Percentiles rank a stretch among this genome's conserved stretches.
Conservation (phyloP, 164 flowering plant genomes). For the Vitis cinerea region DNA sequence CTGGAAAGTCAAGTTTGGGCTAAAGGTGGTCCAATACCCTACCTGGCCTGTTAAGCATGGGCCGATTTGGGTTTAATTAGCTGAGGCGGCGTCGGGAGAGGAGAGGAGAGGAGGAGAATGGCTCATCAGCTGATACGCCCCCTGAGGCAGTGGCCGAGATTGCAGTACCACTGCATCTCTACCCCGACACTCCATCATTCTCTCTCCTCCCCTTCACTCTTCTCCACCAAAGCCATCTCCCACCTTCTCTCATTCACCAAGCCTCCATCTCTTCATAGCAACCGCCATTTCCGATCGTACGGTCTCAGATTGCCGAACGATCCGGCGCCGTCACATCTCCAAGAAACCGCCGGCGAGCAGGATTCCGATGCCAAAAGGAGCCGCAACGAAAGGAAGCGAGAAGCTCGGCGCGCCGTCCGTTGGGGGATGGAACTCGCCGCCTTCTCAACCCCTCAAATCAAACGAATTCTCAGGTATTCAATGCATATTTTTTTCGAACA, state of each 20-base stretch:
- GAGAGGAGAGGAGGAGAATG: conserved; percentile 9
- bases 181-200: conserved; percentile 14
- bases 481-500: background rate
- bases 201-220: conserved; percentile 7
- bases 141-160: conserved; percentile 36
- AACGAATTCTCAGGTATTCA: conserved; percentile 62
- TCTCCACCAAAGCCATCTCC: conserved; percentile 4
- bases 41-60: too few relatives aligned
- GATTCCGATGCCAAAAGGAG: conserved; percentile 43
- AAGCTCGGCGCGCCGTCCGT: conserved; percentile 72
- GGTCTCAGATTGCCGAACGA: conserved; percentile 32
- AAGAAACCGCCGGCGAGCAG: conserved; percentile 24
- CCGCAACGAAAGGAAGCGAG: conserved; percentile 83
- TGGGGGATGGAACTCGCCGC: conserved; percentile 91
- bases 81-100: too few relatives aligned
- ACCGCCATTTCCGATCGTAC: conserved; percentile 30
- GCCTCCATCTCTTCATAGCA: conserved; percentile 22
- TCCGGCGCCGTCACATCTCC: conserved; percentile 19
- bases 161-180: conserved; percentile 26
- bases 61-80: too few relatives aligned
- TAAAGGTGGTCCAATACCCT: too few relatives aligned
- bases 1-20: too few relatives aligned
- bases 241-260: conserved; percentile 13
- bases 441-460: conserved; percentile 72
- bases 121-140: conserved; percentile 36